Evolutionary conservation across 805 yeast species (phyloP), one percentile per base, ranked within the genome.

Genomic region (Starmerella apis): DNA sequence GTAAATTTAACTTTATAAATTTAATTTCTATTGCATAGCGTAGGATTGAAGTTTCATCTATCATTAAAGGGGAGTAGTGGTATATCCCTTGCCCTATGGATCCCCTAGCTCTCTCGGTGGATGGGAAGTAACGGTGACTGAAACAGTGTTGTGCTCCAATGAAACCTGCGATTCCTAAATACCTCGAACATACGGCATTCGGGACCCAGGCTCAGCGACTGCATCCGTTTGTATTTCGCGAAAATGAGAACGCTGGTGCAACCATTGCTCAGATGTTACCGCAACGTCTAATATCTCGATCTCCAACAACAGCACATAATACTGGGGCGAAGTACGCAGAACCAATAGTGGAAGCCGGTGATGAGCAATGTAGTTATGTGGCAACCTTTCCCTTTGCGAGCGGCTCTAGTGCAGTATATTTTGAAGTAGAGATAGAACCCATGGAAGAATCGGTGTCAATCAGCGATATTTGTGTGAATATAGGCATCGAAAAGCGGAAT

Each of bases 161-260:
- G 32, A 27, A 41, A 28, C 44, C 44, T 9, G 44, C 44, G 8
- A 23, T 41, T n/a, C 44, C 44, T n/a, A n/a, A 18, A 32, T 41
- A 41, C 33, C 24, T 41, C 24, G 44, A 41, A 32, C 33, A 16
- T 10, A n/a, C 33, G 4, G 44, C 44, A 23, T 41, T 41, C n/a
- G 44, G 44, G 11, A 32, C 24, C 16, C 33, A 27, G 10, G 44
- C 33, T 10, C 25, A 41, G 44, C 44, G 23, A 6, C 13, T 18
- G 32, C 24, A 41, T 27, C 23, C 44, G 5, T 14, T 23, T 14
- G 16, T 27, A 18, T 41, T 41, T 16, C 16, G 23, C 23, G 24
- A 14, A 23, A 41, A 16, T 8, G 33, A 41, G 24, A 14, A 16
- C 44, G 32, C 44, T 8, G 7, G 20, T 13, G 23, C 23, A 3